Evolutionary conservation across 2,329 filamentous ascomycete species (phyloP), one percentile per base, ranked within the genome.

Genomic region (Ophiostoma sp.): DNA sequence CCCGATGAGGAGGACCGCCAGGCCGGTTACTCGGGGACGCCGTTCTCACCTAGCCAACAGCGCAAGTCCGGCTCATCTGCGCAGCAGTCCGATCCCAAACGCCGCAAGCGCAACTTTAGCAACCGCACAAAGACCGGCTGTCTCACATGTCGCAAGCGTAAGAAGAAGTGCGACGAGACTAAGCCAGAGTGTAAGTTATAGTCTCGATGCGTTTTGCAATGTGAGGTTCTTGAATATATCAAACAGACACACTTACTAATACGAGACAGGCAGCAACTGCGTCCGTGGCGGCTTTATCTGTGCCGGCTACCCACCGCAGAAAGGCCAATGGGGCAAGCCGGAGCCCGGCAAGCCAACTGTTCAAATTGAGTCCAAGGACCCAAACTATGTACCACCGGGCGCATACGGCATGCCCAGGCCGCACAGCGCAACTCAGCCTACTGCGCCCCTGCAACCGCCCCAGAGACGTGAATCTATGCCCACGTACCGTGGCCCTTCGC

Each of bases 141-240:
- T 79, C 88, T 96, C 80, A 98, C 94, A 6, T 98, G 94, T 78
- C 86, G 94, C 72, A 87, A 88, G 77, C 87, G 94, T 71, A 98
- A 98, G 85, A 98, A 98, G 87, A 98, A 98, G 81, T 98, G 95
- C 77, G 94, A 98, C 77, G 95, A 98, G 82, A 87, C 86, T 69
- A 96, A 96, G 79, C 95, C 95, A 35, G 89, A 93, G 79, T 98
- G 95, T 96, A 84, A 84, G 91, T 83, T 11, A 31, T 31, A 48
- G 5, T 48, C 44, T 48, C 7, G 5, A 20, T 48, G 20, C 4
- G 17, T 6, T 48, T 4, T 5, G 5, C 44, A 17, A 20, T 48
- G 5, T 20, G 20, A 23, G 39, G 66, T 72, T 0, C 23, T 36
- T 10, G 17, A 2, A 52, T 20, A 23, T 52, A 15, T 20, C 36